These are phyloP conservation scores for Hibiscus tridactylites DNA, from an alignment of 345 rosid genomes.

Conservation along the genomic window DNA sequence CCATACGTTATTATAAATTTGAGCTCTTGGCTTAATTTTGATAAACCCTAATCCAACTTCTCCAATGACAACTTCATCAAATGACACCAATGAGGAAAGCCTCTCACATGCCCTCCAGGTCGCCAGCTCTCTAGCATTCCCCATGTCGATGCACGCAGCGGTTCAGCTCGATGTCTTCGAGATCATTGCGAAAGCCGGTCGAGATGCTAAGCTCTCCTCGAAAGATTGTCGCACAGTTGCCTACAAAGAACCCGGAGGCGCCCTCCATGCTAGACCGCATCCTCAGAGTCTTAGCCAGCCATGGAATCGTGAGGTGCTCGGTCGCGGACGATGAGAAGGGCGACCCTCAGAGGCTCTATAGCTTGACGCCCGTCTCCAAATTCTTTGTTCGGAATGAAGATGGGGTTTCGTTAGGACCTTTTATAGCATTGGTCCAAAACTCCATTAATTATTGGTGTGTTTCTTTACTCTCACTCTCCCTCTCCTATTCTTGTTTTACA, in stretches of 20 bases:
- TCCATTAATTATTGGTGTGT: not conserved
- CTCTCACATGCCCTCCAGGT: slow-evolving; percentile 18
- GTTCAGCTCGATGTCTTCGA: slow-evolving; percentile 26
- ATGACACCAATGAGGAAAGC: not conserved
- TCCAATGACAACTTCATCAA: not conserved
- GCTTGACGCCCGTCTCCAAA: not conserved
- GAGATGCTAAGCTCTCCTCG: slow-evolving; percentile 21
- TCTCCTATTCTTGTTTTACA: too few species aligned
- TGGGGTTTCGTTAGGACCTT: not conserved
- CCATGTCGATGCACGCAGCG: slow-evolving; percentile 20
- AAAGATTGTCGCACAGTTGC: slow-evolving; percentile 9
- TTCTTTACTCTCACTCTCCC: not conserved
- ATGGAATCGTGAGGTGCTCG: not conserved
- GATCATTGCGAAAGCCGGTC: slow-evolving; percentile 26
- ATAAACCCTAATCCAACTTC: not conserved
- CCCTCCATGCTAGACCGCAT: not conserved
- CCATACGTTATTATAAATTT: too few species aligned
- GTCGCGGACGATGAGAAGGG: not conserved
- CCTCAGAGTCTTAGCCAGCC: not conserved
- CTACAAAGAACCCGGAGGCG: not conserved
- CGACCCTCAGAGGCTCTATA: not conserved
- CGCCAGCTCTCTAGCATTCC: not conserved
- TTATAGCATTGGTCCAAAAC: not conserved
- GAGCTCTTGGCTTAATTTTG: too few species aligned
- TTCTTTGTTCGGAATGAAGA: not conserved